Evolutionary conservation across 2,329 filamentous ascomycete species (phyloP), one percentile per base, ranked within the genome.

Genomic region (Aspergillus calidoustus): DNA sequence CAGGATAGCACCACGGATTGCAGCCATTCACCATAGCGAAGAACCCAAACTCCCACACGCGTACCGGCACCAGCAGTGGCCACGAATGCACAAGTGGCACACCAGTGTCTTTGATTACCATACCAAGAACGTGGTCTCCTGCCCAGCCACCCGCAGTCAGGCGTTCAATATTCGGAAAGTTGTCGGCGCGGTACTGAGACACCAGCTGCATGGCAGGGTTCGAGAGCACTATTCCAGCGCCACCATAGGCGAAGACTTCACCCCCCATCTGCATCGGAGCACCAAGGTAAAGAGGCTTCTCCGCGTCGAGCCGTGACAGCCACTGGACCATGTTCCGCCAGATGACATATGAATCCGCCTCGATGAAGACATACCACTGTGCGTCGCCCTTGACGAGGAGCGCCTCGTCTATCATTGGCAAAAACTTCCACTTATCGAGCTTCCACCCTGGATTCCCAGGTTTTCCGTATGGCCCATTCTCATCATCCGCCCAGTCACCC

Each of bases 291-390:
- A 77, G 72, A 7, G 79, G 77, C 52, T 80, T 68, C 7, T 67
- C 68, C 1, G 79, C 64, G 64, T 86, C 79, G 54, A 82, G 77
- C 23, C 79, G 72, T 8, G 73, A 72, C 31, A 87, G 74, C 82
- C 82, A 86, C 15, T 75, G 73, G n/a, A 84, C 65, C 43, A 86
- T 65, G 57, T 83, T 83, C 50, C 77, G 72, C 76, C 83, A 83
- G 50, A 84, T 71, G 17, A 86, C 71, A 65, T 84, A 86, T 0
- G 83, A 84, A 66, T 87, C 84, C 2, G 82, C 79, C 66, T 86
- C 84, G 6, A 85, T 77, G 68, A 87, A 86, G 50, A 85, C 74
- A 61, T 81, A 87, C 84, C 84, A 87, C 53, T 81, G 81, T 47
- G 80, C 79, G n/a, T 82, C 70, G 1, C 82, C 82, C 9, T 63